Base-by-base conservation (phyloP, 2,329 filamentous ascomycete genomes). In the Clathrospora elynae region DNA sequence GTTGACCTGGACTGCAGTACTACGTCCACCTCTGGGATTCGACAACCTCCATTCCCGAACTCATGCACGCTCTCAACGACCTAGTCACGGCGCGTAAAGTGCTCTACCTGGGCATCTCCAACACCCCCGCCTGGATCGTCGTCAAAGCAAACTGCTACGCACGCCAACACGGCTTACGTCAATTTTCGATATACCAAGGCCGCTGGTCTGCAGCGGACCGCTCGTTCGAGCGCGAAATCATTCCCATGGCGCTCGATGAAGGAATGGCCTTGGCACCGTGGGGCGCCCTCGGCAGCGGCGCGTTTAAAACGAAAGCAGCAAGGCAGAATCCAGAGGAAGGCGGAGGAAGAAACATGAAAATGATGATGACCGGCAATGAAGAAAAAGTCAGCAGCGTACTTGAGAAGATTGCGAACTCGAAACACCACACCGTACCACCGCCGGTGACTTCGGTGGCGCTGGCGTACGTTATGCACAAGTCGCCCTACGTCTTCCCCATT, bases 401-500 rank as follows among this genome's bases (percentile, higher is more conserved):
- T 0, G 82, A 79, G 17, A 75, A 81, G 54, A 76, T 87, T 6
- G 82, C 80, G 0, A 74, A 75, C 6, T 72, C 77, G 46, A 79
- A 84, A 53, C 77, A 78, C 1, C 72, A 74, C n/a, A n/a, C n/a
- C n/a, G n/a, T n/a, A 6, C 71, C 76, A 25, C 24, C 31, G 6
- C 45, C 39, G 6, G 73, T 86, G 24, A 81, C 80, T 5, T 77
- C 78, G 24, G 71, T 88, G 22, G 86, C 87, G 6, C 70, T 90
- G 16, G 86, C 87, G 2, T 90, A 90, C 60, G 82, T 90, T 10
- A 79, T 87, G 76, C 78, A 82, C 52, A 89, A 90, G 71, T 74
- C 83, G 1, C 80, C 85, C 0, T 82, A 88, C 57, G 83, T 90
- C 9, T 88, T 88, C 61, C 87, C 87, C 1, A 82, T 90, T 26